Percentiles rank a stretch among this genome's conserved stretches.
Evolutionary conservation across 768 basidiomycete genomes (phyloP).

Genomic region (Termitomyces sp.): DNA sequence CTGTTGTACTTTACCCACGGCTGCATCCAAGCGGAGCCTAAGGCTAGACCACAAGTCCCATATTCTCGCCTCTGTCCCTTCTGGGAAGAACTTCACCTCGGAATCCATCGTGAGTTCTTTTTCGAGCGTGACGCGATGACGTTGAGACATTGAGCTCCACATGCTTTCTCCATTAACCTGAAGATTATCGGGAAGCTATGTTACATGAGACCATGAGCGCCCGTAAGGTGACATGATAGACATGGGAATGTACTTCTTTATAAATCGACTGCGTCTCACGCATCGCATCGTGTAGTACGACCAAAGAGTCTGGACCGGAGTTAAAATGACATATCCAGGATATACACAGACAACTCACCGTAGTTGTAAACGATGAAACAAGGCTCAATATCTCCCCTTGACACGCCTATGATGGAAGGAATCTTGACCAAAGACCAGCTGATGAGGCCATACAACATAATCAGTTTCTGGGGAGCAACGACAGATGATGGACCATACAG

Average conservation of each 20-base stretch:
- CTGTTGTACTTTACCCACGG: slow-evolving; percentile 4
- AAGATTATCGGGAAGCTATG: slow-evolving; percentile 4
- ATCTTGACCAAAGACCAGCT: slow-evolving; percentile 7
- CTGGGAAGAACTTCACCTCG: slow-evolving; percentile 3
- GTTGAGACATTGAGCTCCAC: slow-evolving; percentile 6
- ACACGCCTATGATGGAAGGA: slow-evolving; percentile 6
- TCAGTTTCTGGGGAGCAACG: not conserved
- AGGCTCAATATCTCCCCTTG: slow-evolving; percentile 6
- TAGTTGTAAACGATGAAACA: slow-evolving; percentile 8
- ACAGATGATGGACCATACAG: not conserved
- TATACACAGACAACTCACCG: not conserved
- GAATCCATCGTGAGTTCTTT: slow-evolving; percentile 2
- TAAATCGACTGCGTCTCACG: slow-evolving; percentile 1
- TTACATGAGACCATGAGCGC: not conserved
- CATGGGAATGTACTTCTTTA: slow-evolving; percentile 2
- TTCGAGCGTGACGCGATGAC: slow-evolving; percentile 2
- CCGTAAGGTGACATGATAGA: not conserved
- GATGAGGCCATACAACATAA: not conserved
- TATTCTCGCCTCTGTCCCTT: slow-evolving; percentile 1
- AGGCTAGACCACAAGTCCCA: slow-evolving; percentile 3
- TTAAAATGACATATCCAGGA: not conserved
- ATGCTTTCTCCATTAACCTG: slow-evolving; percentile 2
- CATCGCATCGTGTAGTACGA: slow-evolving; percentile 2
- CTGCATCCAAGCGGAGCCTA: not conserved
- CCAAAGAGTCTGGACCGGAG: slow-evolving; percentile 1